A percentile compares a stretch with the other conserved stretches of the same genome.
These are phyloP conservation scores for Rhynchospora tenuis DNA, from an alignment of 176 grass and related monocot genomes.

Conservation along the genomic window DNA sequence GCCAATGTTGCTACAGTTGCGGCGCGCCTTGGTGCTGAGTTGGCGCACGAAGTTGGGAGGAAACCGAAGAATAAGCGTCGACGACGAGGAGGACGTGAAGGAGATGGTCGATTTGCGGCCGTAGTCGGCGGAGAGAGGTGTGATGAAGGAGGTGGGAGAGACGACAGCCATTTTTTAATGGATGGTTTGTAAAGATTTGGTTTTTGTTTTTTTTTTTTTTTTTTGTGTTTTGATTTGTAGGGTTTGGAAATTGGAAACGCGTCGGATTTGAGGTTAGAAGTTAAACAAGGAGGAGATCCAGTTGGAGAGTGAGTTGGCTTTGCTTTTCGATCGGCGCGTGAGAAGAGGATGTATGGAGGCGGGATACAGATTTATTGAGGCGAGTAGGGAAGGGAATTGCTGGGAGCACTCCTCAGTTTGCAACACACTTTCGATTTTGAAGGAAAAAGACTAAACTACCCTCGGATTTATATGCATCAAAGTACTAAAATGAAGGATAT, in stretches of 20 bases:
- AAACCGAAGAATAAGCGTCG: constrained; percentile 44
- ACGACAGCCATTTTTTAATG: constrained; percentile 4
- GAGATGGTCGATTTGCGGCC: background rate
- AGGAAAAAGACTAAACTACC: too few species aligned
- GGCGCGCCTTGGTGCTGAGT: constrained; percentile 95
- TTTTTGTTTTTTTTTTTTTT: too few species aligned
- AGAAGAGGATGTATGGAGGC: background rate
- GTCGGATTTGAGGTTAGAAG: background rate
- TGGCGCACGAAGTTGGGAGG: constrained; percentile 96
- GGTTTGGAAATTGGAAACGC: background rate
- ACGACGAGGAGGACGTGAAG: constrained; percentile 3
- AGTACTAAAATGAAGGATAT: too few species aligned
- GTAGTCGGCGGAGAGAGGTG: background rate
- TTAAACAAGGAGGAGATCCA: background rate
- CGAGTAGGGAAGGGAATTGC: background rate
- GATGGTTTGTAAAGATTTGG: background rate
- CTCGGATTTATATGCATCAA: too few species aligned
- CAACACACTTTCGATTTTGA: too few species aligned
- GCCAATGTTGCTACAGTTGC: constrained; percentile 99
- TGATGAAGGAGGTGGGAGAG: background rate
- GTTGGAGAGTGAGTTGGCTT: background rate
- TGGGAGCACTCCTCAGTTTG: too few species aligned
- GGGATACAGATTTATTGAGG: background rate
- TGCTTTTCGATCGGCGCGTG: background rate
- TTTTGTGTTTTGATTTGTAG: background rate